Evolutionary conservation across 805 yeast genomes (phyloP).

Genomic region (Ogataea trehaloabstinens): DNA sequence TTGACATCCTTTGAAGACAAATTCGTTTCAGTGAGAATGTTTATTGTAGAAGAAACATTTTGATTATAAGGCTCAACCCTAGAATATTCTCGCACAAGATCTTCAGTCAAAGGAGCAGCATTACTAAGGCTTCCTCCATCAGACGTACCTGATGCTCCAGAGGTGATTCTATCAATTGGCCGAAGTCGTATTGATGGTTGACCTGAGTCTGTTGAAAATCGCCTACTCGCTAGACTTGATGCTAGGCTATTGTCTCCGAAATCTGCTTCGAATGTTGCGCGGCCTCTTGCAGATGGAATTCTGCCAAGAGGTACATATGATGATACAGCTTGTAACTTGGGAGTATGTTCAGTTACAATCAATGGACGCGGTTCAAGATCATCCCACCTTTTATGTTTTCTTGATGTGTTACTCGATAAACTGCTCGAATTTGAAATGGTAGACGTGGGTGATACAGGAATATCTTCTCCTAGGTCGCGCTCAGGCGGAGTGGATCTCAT

Average conservation of each 20-base stretch:
- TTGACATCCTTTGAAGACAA: constrained; percentile 25
- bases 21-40: constrained; percentile 35
- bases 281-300: constrained; percentile 32
- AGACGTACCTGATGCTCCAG: constrained; percentile 7
- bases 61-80: constrained; percentile 33
- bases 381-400: background rate
- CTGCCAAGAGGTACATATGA: constrained; percentile 19
- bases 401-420: constrained; percentile 11
- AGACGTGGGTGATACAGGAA: constrained; percentile 12
- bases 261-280: constrained; percentile 1
- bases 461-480: background rate
- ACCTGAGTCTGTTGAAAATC: constrained; percentile 3
- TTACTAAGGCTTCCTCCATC: constrained; percentile 5
- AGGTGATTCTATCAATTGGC: constrained; percentile 3
- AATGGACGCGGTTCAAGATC: constrained; percentile 17
- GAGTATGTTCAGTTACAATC: constrained; percentile 2
- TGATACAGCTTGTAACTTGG: constrained; percentile 1
- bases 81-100: constrained; percentile 34
- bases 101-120: constrained; percentile 23
- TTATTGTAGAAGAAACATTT: constrained; percentile 26
- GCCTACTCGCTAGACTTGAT: background rate
- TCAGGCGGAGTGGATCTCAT: background rate
- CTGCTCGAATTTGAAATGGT: constrained; percentile 12
- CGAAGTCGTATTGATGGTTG: constrained; percentile 4
- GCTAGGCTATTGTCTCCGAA: background rate